Conservation (phyloP, 768 basidiomycete species). For the Suillus subluteus region DNA sequence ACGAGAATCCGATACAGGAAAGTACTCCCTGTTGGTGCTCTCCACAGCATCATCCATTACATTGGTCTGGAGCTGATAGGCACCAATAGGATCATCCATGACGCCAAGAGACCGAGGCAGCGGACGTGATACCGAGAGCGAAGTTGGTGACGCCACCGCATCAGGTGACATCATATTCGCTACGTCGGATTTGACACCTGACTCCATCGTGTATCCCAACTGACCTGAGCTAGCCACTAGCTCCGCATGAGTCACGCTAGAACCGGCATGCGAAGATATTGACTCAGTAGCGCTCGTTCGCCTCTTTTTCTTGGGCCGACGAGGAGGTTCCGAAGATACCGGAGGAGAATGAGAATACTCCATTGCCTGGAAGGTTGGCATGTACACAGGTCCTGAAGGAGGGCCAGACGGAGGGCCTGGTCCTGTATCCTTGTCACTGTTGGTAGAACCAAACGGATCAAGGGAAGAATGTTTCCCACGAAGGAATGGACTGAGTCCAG, state of each 20-base stretch:
- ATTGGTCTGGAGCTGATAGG: slow-evolving; percentile 26
- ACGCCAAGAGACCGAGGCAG: slow-evolving; percentile 23
- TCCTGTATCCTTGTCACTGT: slow-evolving; percentile 37
- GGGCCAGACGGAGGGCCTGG: slow-evolving; percentile 29
- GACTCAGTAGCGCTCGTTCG: slow-evolving; percentile 40
- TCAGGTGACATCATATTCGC: slow-evolving; percentile 37
- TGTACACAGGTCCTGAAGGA: slow-evolving; percentile 38
- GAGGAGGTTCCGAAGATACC: slow-evolving; percentile 35
- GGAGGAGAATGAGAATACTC: slow-evolving; percentile 40
- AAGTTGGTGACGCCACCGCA: slow-evolving; percentile 35
- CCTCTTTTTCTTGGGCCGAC: slow-evolving; percentile 39
- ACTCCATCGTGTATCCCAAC: slow-evolving; percentile 20
- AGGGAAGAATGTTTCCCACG: slow-evolving; percentile 55
- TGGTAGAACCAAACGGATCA: slow-evolving; percentile 49
- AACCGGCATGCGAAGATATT: slow-evolving; percentile 38
- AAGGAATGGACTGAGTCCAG: slow-evolving; percentile 50
- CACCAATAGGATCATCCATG: slow-evolving; percentile 26
- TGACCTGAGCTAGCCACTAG: slow-evolving; percentile 5
- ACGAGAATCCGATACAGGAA: slow-evolving; percentile 39
- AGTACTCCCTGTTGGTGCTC: slow-evolving; percentile 28
- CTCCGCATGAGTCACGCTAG: slow-evolving; percentile 15
- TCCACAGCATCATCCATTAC: slow-evolving; percentile 3
- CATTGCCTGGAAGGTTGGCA: slow-evolving; percentile 45
- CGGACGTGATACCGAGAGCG: slow-evolving; percentile 33
- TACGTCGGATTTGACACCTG: slow-evolving; percentile 37